Evolutionary conservation across 768 basidiomycete genomes (phyloP).

Genomic region (Collybiopsis luxurians): DNA sequence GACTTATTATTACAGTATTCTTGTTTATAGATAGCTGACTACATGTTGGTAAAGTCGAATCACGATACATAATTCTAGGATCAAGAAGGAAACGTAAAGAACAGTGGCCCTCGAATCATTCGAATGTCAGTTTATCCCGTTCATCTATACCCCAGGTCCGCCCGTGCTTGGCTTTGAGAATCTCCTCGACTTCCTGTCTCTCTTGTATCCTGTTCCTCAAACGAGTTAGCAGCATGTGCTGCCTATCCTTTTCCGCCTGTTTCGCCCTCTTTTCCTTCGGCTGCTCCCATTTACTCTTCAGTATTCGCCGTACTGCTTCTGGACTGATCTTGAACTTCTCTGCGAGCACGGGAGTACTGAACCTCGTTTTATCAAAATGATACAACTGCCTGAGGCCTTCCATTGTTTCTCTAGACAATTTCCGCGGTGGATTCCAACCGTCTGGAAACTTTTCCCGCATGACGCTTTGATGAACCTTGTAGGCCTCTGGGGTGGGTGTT

Average conservation of each 20-base stretch:
- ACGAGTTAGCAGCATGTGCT: conserved; percentile 31
- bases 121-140: conserved; percentile 41
- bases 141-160: conserved; percentile 21
- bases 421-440: conserved; percentile 79
- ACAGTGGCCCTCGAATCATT: conserved; percentile 20
- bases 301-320: conserved; percentile 77
- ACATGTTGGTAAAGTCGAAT: neutral
- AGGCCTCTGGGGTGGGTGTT: conserved; percentile 45
- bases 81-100: neutral
- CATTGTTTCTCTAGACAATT: conserved; percentile 83
- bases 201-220: conserved; percentile 47
- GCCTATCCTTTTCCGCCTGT: conserved; percentile 50
- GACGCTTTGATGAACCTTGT: conserved; percentile 45
- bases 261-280: conserved; percentile 47
- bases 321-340: conserved; percentile 76
- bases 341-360: conserved; percentile 67
- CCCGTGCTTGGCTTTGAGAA: conserved; percentile 23
- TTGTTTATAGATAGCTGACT: neutral
- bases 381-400: conserved; percentile 71
- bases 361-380: conserved; percentile 57
- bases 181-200: conserved; percentile 32
- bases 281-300: conserved; percentile 74
- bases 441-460: conserved; percentile 56
- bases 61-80: neutral
- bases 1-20: neutral